Conservation (phyloP, 805 yeast species). For the Pichia kluyveri region DNA sequence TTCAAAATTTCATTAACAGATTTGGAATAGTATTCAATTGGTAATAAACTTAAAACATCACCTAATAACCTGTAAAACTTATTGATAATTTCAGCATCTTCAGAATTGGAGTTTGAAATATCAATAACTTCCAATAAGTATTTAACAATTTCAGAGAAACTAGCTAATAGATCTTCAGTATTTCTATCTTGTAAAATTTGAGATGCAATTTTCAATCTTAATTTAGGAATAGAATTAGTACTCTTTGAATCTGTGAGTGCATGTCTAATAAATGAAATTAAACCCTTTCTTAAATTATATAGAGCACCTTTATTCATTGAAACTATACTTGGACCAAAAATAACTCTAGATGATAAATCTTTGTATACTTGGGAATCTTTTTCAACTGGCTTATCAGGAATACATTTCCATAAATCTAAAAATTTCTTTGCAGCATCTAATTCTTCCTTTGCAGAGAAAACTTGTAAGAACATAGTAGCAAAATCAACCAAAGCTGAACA, state of each 20-base stretch:
- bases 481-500: slow-evolving; percentile 65
- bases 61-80: slow-evolving; percentile 50
- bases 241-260: slow-evolving; percentile 34
- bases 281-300: slow-evolving; percentile 36
- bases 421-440: slow-evolving; percentile 44
- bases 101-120: slow-evolving; percentile 17
- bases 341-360: slow-evolving; percentile 40
- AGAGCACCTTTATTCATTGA: slow-evolving; percentile 42
- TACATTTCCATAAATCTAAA: slow-evolving; percentile 40
- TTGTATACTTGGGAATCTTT: slow-evolving; percentile 28
- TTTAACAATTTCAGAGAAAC: slow-evolving; percentile 23
- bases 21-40: slow-evolving; percentile 61
- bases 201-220: slow-evolving; percentile 31
- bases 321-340: slow-evolving; percentile 55
- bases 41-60: slow-evolving; percentile 59
- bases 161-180: slow-evolving; percentile 12
- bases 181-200: slow-evolving; percentile 22
- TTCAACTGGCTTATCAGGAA: slow-evolving; percentile 36
- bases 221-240: slow-evolving; percentile 33
- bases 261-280: slow-evolving; percentile 49
- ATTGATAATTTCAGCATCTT: slow-evolving; percentile 28
- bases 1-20: slow-evolving; percentile 41
- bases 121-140: slow-evolving; percentile 34
- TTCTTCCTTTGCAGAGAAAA: slow-evolving; percentile 62
- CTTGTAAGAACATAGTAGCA: slow-evolving; percentile 56